Conservation (phyloP, 441 rosid genomes). For the Brassica balearica region DNA sequence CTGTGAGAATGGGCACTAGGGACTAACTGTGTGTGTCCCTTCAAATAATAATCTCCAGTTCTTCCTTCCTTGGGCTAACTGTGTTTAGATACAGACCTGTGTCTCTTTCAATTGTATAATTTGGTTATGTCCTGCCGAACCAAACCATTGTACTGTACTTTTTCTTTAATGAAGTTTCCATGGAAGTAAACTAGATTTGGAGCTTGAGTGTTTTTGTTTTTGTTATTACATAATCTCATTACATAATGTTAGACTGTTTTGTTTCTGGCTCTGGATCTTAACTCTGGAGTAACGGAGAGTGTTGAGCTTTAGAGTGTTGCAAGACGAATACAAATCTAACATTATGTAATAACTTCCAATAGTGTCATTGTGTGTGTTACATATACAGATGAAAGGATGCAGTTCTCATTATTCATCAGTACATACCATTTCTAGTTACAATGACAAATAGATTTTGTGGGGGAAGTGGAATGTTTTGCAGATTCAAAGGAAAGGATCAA, state of each 20-base stretch:
- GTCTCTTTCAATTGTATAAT: conserved; percentile 29
- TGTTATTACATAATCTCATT: too few relatives aligned
- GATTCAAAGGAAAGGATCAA: conserved; percentile 80
- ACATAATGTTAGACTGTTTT: too few relatives aligned
- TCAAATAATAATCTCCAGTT: conserved; percentile 29
- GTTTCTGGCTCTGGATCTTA: too few relatives aligned
- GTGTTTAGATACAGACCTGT: conserved; percentile 11
- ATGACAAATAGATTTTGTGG: not conserved
- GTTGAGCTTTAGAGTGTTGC: not conserved
- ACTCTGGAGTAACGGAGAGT: not conserved
- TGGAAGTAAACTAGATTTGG: not conserved
- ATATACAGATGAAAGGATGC: conserved; percentile 30
- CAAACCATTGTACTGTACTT: conserved; percentile 24
- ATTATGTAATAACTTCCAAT: conserved; percentile 12
- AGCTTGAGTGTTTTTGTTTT: not conserved
- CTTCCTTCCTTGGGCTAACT: conserved; percentile 13
- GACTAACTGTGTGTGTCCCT: not conserved
- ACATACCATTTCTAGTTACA: conserved; percentile 34
- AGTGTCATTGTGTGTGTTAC: conserved; percentile 21
- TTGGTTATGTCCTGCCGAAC: conserved; percentile 3
- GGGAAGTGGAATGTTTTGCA: conserved; percentile 17
- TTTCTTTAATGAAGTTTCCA: conserved; percentile 6
- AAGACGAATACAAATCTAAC: conserved; percentile 1
- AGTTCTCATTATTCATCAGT: conserved; percentile 22
- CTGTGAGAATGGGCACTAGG: conserved; percentile 36